Evolutionary conservation across 2,329 filamentous ascomycete species (phyloP), one percentile per base, ranked within the genome.

Genomic region (Rhexocercosporidium sp.): DNA sequence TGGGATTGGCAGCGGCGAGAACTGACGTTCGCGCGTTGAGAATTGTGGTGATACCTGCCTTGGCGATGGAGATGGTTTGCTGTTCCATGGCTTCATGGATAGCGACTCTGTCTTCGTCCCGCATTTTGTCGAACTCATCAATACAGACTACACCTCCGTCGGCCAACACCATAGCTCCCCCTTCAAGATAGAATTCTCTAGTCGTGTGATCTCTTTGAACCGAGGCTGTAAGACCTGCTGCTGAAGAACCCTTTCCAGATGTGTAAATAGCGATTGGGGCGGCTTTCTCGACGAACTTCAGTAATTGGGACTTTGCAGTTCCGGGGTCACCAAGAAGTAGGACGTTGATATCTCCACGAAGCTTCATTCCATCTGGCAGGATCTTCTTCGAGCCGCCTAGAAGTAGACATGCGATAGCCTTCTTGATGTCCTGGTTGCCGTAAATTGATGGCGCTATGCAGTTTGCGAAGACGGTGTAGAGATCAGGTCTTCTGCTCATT

Each of bases 71-170:
- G 69, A 99, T 99, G 0, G 96, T 99, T 80, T 99, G 96, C 82
- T 99, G 96, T 79, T 99, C 96, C 96, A 99, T 99, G 66, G 96
- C 96, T 86, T 99, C 96, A 84, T 99, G 96, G 72, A 99, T 99
- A 1, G 96, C 96, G 7, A 98, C 96, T 74, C 96, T 88, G 75
- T 99, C 96, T 79, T 99, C 96, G 77, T 99, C 96, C 70, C 96
- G 88, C 96, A 99, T 99, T 84, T 99, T 99, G 83, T 99, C 96
- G 77, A 99, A 99, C 81, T 99, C 96, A 77, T 99, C 96, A 74
- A 99, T 99, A 80, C 96, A 98, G 11, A 98, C 96, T 0, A 98
- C 95, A 74, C 96, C 96, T 2, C 94, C 94, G 73, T 99, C 96
- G 3, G 96, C 96, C 20, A 99, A 88, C 3, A 99, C 96, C 96